Base-by-base conservation (phyloP, 306 rosid genomes). In the Crotalaria pallida region DNA sequence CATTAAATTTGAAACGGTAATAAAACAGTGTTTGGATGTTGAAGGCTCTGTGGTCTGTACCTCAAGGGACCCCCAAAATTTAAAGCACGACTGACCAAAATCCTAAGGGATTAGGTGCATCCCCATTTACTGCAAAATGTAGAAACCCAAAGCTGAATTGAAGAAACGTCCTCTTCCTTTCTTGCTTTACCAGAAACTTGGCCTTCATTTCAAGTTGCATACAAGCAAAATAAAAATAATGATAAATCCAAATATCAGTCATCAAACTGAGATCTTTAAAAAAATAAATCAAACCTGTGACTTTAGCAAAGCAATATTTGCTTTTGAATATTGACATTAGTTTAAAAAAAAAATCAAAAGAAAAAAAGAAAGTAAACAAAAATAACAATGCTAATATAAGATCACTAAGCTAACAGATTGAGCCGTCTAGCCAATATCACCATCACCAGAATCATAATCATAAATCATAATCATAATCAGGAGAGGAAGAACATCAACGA, bases 361-460 rank as follows among this genome's bases (percentile, higher is more conserved):
- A 65, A 56, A 21, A 43, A 50, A 47, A 18, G 8, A 7, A 49
- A 59, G 18, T 13, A 60, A 67, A 16, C 33, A 67, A 67, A 41
- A 50, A 69, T 7, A 65, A 58, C 4, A 65, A 45, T 59, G 23
- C 65, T 48, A 53, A 34, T 53, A 66, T 48, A 53, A 34, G 47
- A 66, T 48, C 76, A 69, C 60, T 71, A 81, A 81, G 64, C 67
- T 70, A 80, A 79, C 83, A 83, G 96, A 89, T 89, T 89, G 96
- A 89, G 96, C 96, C 96, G 83, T 86, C 83, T 79, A 83, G 96
- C 96, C 96, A 89, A 87, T 87, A 89, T 85, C 96, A 89, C 92
- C 86, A 67, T 22, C 83, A 77, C 45, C 72, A 83, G 1, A 43
- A 77, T 57, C 79, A 80, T 7, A 83, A 72, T 81, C 81, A 85